These are phyloP conservation scores for Curvularia sp. DNA, from an alignment of 2,329 filamentous ascomycete species.

Conservation along the genomic window DNA sequence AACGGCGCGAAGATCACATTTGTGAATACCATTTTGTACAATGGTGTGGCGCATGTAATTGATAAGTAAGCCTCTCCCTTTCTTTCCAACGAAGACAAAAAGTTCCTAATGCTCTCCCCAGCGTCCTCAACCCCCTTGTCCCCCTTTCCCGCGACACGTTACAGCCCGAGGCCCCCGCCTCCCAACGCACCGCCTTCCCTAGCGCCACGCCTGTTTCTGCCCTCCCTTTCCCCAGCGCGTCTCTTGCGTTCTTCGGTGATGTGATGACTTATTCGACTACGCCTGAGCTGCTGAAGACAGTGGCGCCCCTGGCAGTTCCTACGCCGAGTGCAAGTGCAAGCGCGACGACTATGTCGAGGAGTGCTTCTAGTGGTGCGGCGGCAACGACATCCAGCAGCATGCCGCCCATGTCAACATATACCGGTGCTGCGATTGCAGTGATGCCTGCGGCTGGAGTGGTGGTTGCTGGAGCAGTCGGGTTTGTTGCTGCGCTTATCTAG, in stretches of 20 bases:
- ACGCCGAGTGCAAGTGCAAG: neutral
- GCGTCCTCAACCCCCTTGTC: constrained; percentile 24
- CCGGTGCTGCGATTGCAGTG: constrained; percentile 4
- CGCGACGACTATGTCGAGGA: constrained; percentile 7
- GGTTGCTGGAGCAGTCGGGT: constrained; percentile 4
- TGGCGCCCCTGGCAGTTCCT: constrained; percentile 30
- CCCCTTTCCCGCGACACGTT: constrained; percentile 31
- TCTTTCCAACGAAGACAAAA: neutral
- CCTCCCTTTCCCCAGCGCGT: constrained; percentile 25
- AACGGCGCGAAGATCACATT: constrained; percentile 35
- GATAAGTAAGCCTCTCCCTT: constrained; percentile 25
- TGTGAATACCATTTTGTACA: constrained; percentile 36
- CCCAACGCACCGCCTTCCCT: constrained; percentile 34
- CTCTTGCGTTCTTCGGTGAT: constrained; percentile 32
- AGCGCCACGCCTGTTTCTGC: constrained; percentile 26
- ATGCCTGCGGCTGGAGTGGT: constrained; percentile 8
- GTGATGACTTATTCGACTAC: constrained; percentile 35
- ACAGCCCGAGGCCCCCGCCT: constrained; percentile 22
- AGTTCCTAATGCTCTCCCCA: neutral
- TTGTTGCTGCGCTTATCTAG: constrained; percentile 10
- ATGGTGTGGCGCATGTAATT: constrained; percentile 37
- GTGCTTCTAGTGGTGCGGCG: neutral
- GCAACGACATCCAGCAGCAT: neutral
- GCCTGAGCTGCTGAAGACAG: constrained; percentile 33
- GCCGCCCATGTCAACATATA: constrained; percentile 9